These are phyloP conservation scores for Blechomonas ayalai DNA, from an alignment of 208 protist genomes.

Conservation along the genomic window DNA sequence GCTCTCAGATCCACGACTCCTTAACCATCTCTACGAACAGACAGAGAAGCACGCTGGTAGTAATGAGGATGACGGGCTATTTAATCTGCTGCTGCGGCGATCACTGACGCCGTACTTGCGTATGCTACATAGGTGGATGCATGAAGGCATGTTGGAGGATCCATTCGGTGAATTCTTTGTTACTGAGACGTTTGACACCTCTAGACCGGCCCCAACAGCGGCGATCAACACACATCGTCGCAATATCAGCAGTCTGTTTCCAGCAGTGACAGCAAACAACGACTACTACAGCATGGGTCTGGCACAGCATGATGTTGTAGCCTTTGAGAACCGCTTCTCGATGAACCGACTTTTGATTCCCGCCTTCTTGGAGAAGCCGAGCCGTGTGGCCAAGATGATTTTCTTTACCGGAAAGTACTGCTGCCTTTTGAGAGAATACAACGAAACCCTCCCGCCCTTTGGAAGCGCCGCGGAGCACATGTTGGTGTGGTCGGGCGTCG, in stretches of 20 bases:
- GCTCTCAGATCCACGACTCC: constrained; percentile 52
- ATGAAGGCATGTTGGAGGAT: constrained; percentile 73
- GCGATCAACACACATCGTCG: background rate
- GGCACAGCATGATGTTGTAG: constrained; percentile 18
- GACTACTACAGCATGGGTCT: background rate
- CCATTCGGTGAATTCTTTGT: constrained; percentile 86
- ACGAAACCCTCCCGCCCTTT: constrained; percentile 45
- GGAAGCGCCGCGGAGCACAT: constrained; percentile 24
- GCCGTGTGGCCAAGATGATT: constrained; percentile 70
- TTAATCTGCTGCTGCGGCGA: constrained; percentile 61
- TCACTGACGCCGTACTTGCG: constrained; percentile 72
- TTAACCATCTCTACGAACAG: constrained; percentile 75
- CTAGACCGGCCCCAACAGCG: background rate
- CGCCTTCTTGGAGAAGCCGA: constrained; percentile 44
- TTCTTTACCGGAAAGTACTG: constrained; percentile 86
- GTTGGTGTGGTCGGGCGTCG: constrained; percentile 55
- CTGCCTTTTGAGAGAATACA: constrained; percentile 80
- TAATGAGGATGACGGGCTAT: constrained; percentile 66
- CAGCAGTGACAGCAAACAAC: background rate
- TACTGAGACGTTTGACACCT: constrained; percentile 19
- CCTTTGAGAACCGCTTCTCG: constrained; percentile 77
- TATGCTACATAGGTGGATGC: constrained; percentile 79
- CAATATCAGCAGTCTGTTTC: constrained; percentile 2
- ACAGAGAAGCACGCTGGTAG: constrained; percentile 50
- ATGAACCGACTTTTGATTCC: constrained; percentile 82